These are phyloP conservation scores for Bauhinia variegata DNA, from an alignment of 306 rosid species.

Conservation along the genomic window DNA sequence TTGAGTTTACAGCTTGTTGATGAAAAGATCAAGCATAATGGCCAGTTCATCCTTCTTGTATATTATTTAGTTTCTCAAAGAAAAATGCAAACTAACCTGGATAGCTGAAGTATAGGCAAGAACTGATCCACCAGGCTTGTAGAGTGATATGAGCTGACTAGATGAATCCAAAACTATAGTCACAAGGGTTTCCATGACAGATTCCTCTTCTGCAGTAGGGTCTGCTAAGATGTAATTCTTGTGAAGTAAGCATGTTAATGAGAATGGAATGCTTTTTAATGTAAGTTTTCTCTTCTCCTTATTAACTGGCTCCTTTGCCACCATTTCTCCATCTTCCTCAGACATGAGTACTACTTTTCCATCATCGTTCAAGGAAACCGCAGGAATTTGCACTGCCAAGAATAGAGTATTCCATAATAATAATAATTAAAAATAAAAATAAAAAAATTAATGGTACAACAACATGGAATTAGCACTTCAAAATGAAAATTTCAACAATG, in stretches of 20 bases:
- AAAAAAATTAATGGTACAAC: not conserved
- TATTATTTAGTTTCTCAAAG: not conserved
- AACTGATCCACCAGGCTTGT: slow-evolving; percentile 86
- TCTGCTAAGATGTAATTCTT: slow-evolving; percentile 81
- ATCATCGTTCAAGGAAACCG: slow-evolving; percentile 72
- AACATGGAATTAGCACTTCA: slow-evolving; percentile 4
- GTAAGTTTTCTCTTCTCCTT: slow-evolving; percentile 78
- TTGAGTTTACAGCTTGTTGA: not conserved
- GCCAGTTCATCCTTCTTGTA: slow-evolving; percentile 11
- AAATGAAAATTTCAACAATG: slow-evolving; percentile 18
- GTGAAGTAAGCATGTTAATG: slow-evolving; percentile 82
- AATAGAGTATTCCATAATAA: slow-evolving; percentile 25
- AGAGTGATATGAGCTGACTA: slow-evolving; percentile 73
- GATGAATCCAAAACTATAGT: slow-evolving; percentile 81
- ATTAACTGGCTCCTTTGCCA: slow-evolving; percentile 58
- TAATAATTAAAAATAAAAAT: not conserved
- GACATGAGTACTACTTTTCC: slow-evolving; percentile 69
- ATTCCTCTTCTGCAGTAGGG: slow-evolving; percentile 92
- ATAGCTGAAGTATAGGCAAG: slow-evolving; percentile 75
- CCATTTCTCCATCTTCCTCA: slow-evolving; percentile 62
- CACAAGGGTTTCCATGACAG: slow-evolving; percentile 76
- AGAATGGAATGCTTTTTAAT: slow-evolving; percentile 65
- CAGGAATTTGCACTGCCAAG: slow-evolving; percentile 77
- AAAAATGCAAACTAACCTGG: slow-evolving; percentile 58
- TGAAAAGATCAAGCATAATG: not conserved